Base-by-base conservation (phyloP, 1,139 yeast species). In the Kodamaea anthophila region DNA sequence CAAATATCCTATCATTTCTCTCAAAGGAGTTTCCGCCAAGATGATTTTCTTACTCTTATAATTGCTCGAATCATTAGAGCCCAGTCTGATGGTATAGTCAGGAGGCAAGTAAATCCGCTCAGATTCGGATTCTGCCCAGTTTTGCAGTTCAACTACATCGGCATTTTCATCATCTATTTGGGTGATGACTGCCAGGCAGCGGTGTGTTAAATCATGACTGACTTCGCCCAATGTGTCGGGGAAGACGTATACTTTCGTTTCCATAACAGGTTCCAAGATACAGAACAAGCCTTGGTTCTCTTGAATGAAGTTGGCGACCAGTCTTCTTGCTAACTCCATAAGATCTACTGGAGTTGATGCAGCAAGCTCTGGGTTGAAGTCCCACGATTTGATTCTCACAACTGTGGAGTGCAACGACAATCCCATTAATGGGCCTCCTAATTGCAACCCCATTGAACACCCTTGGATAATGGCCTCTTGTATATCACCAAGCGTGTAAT, bases 221-320 rank as follows among this genome's bases (percentile, higher is more conserved):
- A 91, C 94, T 25, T 68, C 70, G 12, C 98, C 98, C 43, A 91
- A 58, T 36, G 80, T 83, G 37, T 74, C 81, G 13, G 86, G 81
- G 31, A 69, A 67, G 1, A 80, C 81, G 30, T 69, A 71, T 1
- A 91, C 77, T n/a, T 65, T 65, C 5, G 86, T 79, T 23, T 71
- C 65, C 97, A 91, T 88, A 15, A 83, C 66, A 0, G 98, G 98
- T 53, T 91, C 97, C 50, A 88, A 62, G 1, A 87, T 53, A n/a
- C n/a, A n/a, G n/a, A n/a, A n/a, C 9, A 16, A 16, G 2, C 76
- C 66, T 46, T 71, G 74, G 3, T 39, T 24, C n/a, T 34, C 35
- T 2, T 43, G 51, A 51, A 15, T 76, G 54, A 19, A 77, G 43
- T 2, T 64, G 51, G 18, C 60, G 2, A 62, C 44, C 0, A 54